A percentile compares a stretch with the other conserved stretches of the same genome.
Conservation (phyloP, 345 rosid genomes). For the Ceriops zippeliana region DNA sequence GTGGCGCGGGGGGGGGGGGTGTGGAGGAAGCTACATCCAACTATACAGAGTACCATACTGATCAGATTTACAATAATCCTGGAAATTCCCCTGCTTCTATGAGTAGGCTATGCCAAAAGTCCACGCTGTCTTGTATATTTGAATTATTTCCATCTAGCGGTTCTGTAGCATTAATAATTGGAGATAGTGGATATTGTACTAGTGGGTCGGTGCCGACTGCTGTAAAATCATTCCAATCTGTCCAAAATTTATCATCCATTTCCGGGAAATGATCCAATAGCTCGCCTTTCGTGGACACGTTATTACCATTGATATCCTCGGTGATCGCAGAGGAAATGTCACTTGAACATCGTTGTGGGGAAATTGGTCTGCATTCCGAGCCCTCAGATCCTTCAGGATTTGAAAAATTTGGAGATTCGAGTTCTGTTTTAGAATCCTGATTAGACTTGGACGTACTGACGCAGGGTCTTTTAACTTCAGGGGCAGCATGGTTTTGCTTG, state of each 20-base stretch:
- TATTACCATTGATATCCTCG: slow-evolving; percentile 7
- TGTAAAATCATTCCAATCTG: slow-evolving; percentile 26
- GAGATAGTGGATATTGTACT: slow-evolving; percentile 10
- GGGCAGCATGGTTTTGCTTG: slow-evolving; percentile 18
- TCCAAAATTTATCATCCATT: slow-evolving; percentile 51
- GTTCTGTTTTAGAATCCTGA: slow-evolving; percentile 1
- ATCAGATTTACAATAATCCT: slow-evolving; percentile 38
- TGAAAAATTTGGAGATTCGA: slow-evolving; percentile 11
- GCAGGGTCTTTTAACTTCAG: not conserved
- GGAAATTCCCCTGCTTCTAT: slow-evolving; percentile 38
- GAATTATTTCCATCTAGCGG: slow-evolving; percentile 17
- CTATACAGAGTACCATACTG: not conserved
- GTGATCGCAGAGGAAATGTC: slow-evolving; percentile 29
- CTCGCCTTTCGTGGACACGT: slow-evolving; percentile 12
- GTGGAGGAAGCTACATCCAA: not conserved
- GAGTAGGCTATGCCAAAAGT: slow-evolving; percentile 53
- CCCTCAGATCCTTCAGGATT: slow-evolving; percentile 2
- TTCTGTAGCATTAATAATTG: slow-evolving; percentile 4
- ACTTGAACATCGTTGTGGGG: slow-evolving; percentile 26
- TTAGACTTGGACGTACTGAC: not conserved
- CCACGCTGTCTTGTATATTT: slow-evolving; percentile 38
- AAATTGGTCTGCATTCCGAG: not conserved
- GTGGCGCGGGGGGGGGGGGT: too few relatives aligned
- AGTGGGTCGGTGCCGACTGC: slow-evolving; percentile 7
- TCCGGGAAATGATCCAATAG: slow-evolving; percentile 24